phyloP scores from a whole-genome alignment of 768 basidiomycete genomes.

The Xerocomus spinulosus region DNA sequence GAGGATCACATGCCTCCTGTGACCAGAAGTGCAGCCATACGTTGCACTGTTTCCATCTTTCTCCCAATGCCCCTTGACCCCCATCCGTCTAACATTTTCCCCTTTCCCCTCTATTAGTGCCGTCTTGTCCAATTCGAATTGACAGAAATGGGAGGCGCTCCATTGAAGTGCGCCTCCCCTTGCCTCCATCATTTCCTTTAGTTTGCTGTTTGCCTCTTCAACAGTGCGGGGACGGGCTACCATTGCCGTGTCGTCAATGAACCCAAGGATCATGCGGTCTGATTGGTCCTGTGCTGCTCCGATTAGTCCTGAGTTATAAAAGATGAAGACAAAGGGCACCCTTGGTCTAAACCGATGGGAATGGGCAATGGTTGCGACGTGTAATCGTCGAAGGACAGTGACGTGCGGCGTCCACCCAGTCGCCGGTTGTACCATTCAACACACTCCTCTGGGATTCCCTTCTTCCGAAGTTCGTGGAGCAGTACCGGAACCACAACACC shows the following conservation, averaged over 20 bases:
- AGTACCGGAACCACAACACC: too few species aligned
- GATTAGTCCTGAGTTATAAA: constrained; percentile 28
- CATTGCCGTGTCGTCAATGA: constrained; percentile 2
- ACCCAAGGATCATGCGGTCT: not conserved
- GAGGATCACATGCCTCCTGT: not conserved
- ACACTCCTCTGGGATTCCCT: too few species aligned
- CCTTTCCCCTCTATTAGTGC: not conserved
- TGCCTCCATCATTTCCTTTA: not conserved
- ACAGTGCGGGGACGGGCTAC: not conserved
- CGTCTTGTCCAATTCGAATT: constrained; percentile 5
- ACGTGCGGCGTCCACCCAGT: not conserved
- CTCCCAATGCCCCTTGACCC: not conserved
- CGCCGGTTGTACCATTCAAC: not conserved
- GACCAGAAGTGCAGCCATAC: not conserved
- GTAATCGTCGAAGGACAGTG: constrained; percentile 26
- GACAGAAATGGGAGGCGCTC: too few species aligned
- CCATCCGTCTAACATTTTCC: too few species aligned
- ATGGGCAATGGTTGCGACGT: constrained; percentile 14
- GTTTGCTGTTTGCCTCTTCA: not conserved
- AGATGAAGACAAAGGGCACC: not conserved
- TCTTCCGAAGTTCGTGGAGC: too few species aligned
- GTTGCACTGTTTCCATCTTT: not conserved
- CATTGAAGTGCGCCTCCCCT: not conserved
- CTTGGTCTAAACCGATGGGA: not conserved
- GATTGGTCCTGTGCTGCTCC: not conserved